Evolutionary conservation across 768 basidiomycete genomes (phyloP).

Genomic region (Infundibulicybe gibba): DNA sequence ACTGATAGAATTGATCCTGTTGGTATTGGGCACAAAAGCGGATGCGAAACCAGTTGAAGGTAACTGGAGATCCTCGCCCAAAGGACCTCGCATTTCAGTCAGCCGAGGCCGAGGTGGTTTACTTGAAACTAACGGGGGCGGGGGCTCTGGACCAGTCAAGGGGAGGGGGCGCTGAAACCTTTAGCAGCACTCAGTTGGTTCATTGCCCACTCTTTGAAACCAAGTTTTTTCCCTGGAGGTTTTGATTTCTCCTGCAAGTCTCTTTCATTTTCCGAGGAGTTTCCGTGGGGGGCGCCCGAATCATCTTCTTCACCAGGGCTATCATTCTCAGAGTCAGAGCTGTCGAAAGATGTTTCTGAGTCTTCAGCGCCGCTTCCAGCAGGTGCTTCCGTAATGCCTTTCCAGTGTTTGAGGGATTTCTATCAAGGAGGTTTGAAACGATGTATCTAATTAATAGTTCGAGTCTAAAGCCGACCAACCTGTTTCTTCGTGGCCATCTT

Average conservation of each 20-base stretch:
- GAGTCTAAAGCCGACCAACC: conserved; percentile 15
- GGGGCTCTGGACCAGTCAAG: conserved; percentile 1
- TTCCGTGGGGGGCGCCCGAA: conserved; percentile 9
- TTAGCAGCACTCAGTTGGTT: conserved; percentile 62
- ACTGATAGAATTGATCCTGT: conserved; percentile 27
- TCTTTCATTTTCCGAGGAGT: conserved; percentile 16
- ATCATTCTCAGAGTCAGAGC: conserved; percentile 75
- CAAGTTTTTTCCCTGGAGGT: conserved; percentile 10
- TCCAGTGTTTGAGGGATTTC: conserved; percentile 52
- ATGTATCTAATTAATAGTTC: conserved; percentile 11
- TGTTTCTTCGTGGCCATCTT: conserved; percentile 40
- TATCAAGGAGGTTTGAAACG: conserved; percentile 12
- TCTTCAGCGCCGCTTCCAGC: conserved; percentile 30
- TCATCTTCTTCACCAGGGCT: conserved; percentile 19
- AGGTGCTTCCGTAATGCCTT: conserved; percentile 18
- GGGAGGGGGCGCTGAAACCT: conserved; percentile 25
- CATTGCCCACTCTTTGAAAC: conserved; percentile 90
- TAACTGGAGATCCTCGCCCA: conserved; percentile 68
- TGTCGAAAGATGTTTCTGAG: conserved; percentile 70
- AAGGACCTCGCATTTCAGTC: conserved; percentile 67
- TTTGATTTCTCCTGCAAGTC: conserved; percentile 12
- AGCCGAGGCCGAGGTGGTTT: conserved; percentile 11
- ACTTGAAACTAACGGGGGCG: no score
- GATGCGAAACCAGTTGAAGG: conserved; percentile 67
- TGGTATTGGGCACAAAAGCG: conserved; percentile 26